Percentiles rank a stretch among this genome's conserved stretches.
These are phyloP conservation scores for Barnettozyma sucrosica DNA, from an alignment of 805 yeast genomes.

Conservation along the genomic window DNA sequence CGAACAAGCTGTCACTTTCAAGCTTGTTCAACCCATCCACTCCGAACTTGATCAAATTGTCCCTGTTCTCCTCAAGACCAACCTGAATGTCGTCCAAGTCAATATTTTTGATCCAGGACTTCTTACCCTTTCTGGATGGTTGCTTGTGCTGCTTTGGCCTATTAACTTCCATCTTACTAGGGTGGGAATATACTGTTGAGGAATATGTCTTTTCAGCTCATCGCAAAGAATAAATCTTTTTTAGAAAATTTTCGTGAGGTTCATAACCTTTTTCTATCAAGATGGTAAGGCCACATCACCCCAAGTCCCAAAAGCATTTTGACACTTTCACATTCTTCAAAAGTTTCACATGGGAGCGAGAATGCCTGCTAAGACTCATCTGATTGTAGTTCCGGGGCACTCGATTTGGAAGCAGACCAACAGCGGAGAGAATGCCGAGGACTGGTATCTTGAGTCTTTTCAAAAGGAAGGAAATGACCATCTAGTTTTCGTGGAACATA, in stretches of 20 bases:
- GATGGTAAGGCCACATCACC: background rate
- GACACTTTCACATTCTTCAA: background rate
- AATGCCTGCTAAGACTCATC: constrained; percentile 7
- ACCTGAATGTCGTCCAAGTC: constrained; percentile 75
- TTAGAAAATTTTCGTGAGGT: constrained; percentile 2
- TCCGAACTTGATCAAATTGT: constrained; percentile 51
- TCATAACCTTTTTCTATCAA: background rate
- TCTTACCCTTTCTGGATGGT: constrained; percentile 86
- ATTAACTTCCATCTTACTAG: constrained; percentile 28
- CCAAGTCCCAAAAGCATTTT: too few relatives aligned
- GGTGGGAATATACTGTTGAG: background rate
- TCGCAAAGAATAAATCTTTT: constrained; percentile 4
- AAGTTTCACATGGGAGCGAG: background rate
- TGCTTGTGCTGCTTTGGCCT: constrained; percentile 62
- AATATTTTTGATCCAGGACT: constrained; percentile 88
- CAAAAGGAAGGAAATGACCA: constrained; percentile 70
- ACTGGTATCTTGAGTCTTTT: constrained; percentile 66
- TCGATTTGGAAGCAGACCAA: constrained; percentile 49
- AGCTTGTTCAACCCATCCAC: constrained; percentile 34
- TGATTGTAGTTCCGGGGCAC: constrained; percentile 58
- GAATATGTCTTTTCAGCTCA: constrained; percentile 1
- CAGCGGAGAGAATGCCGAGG: constrained; percentile 41
- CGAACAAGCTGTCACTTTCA: constrained; percentile 45
- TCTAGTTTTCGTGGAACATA: constrained; percentile 56
- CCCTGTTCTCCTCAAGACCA: constrained; percentile 64